Percentiles rank a stretch among this genome's conserved stretches.
phyloP scores from a whole-genome alignment of 1,284 basidiomycete species.

The Sanghuangporus sanghuang region DNA sequence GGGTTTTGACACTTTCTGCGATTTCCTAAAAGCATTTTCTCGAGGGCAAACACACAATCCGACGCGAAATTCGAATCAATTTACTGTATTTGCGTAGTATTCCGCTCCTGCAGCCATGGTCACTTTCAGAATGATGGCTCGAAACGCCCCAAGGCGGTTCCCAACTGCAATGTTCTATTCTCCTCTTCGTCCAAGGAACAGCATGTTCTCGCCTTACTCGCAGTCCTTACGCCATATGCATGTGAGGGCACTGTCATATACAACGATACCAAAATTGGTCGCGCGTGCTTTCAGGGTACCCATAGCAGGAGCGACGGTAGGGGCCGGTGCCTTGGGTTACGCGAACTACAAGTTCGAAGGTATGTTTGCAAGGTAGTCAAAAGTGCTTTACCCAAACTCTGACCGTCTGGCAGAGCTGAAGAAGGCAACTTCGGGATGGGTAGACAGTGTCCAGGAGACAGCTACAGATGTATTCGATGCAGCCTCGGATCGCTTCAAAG shows the following conservation, averaged over 20 bases:
- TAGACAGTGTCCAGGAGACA: slow-evolving; percentile 59
- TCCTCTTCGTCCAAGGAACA: slow-evolving; percentile 10
- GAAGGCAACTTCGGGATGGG: slow-evolving; percentile 61
- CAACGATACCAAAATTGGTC: slow-evolving; percentile 78
- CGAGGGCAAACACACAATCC: not conserved
- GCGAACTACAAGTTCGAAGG: slow-evolving; percentile 94
- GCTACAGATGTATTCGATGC: slow-evolving; percentile 62
- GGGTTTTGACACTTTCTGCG: not conserved
- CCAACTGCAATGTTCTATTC: slow-evolving; percentile 4
- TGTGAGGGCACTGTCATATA: slow-evolving; percentile 75
- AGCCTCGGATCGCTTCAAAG: slow-evolving; percentile 60
- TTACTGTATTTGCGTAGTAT: not conserved
- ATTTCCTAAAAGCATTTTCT: not conserved
- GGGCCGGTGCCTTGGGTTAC: slow-evolving; percentile 87
- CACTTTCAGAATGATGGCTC: slow-evolving; percentile 14
- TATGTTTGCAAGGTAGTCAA: slow-evolving; percentile 31
- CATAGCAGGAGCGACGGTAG: slow-evolving; percentile 78
- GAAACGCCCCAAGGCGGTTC: slow-evolving; percentile 6
- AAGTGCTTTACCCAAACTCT: slow-evolving; percentile 5
- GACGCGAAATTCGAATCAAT: not conserved
- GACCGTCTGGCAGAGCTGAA: slow-evolving; percentile 50
- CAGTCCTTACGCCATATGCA: slow-evolving; percentile 55
- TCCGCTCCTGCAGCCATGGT: not conserved
- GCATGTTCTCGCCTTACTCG: slow-evolving; percentile 8
- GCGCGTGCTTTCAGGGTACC: slow-evolving; percentile 82